Evolutionary conservation across 352 stramenopile genomes (phyloP).

Genomic region (Globisporangium cystogenes): DNA sequence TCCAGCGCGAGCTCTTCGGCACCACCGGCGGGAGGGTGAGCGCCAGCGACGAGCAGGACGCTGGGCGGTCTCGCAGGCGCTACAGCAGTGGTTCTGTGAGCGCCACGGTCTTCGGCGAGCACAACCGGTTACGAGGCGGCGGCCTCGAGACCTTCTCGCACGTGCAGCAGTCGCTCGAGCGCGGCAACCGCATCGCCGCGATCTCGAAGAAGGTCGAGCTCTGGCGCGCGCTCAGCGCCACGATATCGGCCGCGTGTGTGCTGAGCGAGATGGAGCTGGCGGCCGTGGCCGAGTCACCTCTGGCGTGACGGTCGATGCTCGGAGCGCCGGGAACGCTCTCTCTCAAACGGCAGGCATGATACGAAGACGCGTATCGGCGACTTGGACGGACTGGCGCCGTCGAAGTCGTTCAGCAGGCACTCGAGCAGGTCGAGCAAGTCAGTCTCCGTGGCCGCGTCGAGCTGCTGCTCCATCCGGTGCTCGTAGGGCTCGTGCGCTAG

Average conservation of each 20-base stretch:
- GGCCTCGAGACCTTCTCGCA: constrained; percentile 8
- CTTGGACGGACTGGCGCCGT: not conserved
- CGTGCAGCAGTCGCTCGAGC: constrained; percentile 24
- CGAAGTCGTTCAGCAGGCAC: not conserved
- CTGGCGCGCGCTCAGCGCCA: constrained; percentile 23
- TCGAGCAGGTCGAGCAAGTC: constrained; percentile 1
- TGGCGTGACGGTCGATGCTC: not conserved
- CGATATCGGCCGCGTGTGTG: constrained; percentile 22
- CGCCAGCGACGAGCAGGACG: not conserved
- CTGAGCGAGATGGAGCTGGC: constrained; percentile 18
- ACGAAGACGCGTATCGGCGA: not conserved
- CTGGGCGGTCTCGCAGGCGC: not conserved
- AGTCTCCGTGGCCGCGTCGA: not conserved
- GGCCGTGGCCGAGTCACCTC: not conserved
- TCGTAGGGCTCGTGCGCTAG: not conserved
- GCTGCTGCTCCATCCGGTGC: not conserved
- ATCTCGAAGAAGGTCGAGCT: constrained; percentile 37
- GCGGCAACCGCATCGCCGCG: constrained; percentile 22
- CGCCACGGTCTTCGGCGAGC: not conserved
- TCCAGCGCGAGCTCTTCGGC: constrained; percentile 2
- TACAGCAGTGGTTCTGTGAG: not conserved
- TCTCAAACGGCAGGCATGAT: not conserved
- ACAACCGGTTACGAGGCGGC: not conserved
- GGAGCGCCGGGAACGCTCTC: too few species aligned
- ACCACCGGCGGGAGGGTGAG: not conserved